These are phyloP conservation scores for Primulina tabacum DNA, from an alignment of 257 asterid genomes.

Conservation along the genomic window DNA sequence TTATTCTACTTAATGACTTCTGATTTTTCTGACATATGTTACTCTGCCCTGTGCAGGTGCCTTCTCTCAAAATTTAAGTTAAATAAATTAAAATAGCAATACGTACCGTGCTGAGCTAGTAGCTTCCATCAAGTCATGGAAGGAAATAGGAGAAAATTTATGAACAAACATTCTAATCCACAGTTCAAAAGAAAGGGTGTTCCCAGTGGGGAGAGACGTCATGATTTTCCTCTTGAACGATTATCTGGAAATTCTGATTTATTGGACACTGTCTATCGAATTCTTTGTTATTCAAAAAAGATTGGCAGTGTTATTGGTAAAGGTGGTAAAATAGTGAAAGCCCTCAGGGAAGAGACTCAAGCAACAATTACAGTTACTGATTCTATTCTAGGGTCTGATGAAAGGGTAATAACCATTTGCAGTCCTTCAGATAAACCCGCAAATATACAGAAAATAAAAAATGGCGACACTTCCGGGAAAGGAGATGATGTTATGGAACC, in stretches of 20 bases:
- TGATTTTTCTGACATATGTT: conserved; percentile 19
- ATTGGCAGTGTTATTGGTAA: conserved; percentile 85
- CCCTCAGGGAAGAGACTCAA: conserved; percentile 76
- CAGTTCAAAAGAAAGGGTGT: conserved; percentile 60
- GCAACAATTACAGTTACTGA: conserved; percentile 77
- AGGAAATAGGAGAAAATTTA: conserved; percentile 42
- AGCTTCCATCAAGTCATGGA: conserved; percentile 45
- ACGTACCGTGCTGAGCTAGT: conserved; percentile 7
- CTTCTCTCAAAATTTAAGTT: conserved; percentile 19
- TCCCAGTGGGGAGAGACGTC: conserved; percentile 47
- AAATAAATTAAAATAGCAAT: conserved; percentile 16
- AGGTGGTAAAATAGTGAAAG: conserved; percentile 73
- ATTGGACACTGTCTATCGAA: conserved; percentile 56
- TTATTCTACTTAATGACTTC: conserved; percentile 15
- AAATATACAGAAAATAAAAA: conserved; percentile 31
- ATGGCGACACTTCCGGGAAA: conserved; percentile 22
- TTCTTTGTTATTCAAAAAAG: conserved; percentile 65
- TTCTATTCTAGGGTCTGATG: conserved; percentile 70
- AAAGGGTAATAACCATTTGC: conserved; percentile 57
- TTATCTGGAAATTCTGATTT: conserved; percentile 40
- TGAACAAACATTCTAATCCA: conserved; percentile 44
- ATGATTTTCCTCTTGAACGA: conserved; percentile 35
- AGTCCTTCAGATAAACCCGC: conserved; percentile 61
- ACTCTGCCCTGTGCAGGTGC: conserved; percentile 31
- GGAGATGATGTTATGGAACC: conserved; percentile 38